phyloP scores from a whole-genome alignment of 768 basidiomycete genomes.

The Mycena sanguinolenta region DNA sequence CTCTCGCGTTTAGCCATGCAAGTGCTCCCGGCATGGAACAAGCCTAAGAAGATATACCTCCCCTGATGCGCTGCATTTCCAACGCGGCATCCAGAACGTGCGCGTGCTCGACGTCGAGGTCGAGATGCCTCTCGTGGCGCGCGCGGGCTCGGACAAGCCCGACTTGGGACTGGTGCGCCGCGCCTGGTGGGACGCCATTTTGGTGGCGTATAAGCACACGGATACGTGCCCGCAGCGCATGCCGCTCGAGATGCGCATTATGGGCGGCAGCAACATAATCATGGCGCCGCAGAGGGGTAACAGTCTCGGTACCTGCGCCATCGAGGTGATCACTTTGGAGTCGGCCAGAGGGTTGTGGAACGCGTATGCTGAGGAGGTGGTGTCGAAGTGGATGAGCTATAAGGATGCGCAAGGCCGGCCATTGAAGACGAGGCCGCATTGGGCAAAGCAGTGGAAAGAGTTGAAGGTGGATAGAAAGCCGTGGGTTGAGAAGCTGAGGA shows the following conservation, averaged over 20 bases:
- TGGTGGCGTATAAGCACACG: neutral
- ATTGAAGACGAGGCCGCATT: slow-evolving; percentile 43
- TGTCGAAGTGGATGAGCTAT: slow-evolving; percentile 42
- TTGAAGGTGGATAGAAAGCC: slow-evolving; percentile 6
- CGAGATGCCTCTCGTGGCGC: slow-evolving; percentile 40
- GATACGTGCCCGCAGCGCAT: slow-evolving; percentile 40
- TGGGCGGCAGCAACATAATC: slow-evolving; percentile 40
- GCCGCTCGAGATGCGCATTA: slow-evolving; percentile 46
- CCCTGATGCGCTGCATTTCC: slow-evolving; percentile 2
- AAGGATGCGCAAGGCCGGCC: slow-evolving; percentile 32
- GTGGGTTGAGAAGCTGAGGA: too few species aligned
- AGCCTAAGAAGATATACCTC: slow-evolving; percentile 30
- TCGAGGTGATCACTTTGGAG: slow-evolving; percentile 43
- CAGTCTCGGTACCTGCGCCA: slow-evolving; percentile 36
- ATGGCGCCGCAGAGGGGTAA: slow-evolving; percentile 44
- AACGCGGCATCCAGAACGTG: slow-evolving; percentile 40
- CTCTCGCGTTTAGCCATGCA: too few species aligned
- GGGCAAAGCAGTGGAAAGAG: slow-evolving; percentile 45
- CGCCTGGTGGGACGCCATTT: slow-evolving; percentile 39
- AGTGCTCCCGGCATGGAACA: slow-evolving; percentile 48
- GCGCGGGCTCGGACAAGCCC: slow-evolving; percentile 25
- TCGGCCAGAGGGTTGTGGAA: slow-evolving; percentile 38
- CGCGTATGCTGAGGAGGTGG: slow-evolving; percentile 39
- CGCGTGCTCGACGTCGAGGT: slow-evolving; percentile 43
- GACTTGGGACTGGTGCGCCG: slow-evolving; percentile 40